phyloP scores from a whole-genome alignment of 139 green algal genomes.

The Astrephomene gubernaculifera region DNA sequence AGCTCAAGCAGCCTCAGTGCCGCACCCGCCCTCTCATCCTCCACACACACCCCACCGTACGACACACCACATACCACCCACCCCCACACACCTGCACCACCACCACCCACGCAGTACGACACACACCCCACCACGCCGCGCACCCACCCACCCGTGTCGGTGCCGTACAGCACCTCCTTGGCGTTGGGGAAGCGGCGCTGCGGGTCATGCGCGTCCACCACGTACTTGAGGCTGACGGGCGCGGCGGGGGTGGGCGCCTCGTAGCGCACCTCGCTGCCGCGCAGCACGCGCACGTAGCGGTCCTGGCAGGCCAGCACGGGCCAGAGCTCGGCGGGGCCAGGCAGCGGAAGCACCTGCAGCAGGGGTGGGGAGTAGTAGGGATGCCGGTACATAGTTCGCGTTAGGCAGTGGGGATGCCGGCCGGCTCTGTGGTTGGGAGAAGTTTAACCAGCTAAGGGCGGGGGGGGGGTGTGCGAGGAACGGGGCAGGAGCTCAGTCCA shows the following conservation, averaged over 20 bases:
- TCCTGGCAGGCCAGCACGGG: slow-evolving; percentile 76
- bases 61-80: neutral
- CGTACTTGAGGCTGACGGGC: slow-evolving; percentile 60
- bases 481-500: too few relatives aligned
- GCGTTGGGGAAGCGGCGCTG: slow-evolving; percentile 44
- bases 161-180: slow-evolving; percentile 82
- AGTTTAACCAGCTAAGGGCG: too few relatives aligned
- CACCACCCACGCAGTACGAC: neutral
- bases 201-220: slow-evolving; percentile 64
- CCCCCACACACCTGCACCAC: neutral
- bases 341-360: slow-evolving; percentile 65
- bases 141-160: slow-evolving; percentile 51
- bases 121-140: neutral
- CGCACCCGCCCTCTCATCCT: neutral
- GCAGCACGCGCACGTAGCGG: slow-evolving; percentile 61
- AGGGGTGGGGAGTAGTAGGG: too few relatives aligned
- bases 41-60: neutral
- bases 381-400: too few relatives aligned
- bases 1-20: too few relatives aligned
- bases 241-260: slow-evolving; percentile 61
- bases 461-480: too few relatives aligned
- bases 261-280: slow-evolving; percentile 32
- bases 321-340: slow-evolving; percentile 30
- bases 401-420: too few relatives aligned
- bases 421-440: too few relatives aligned